These are phyloP conservation scores for Durio zibethinus DNA, from an alignment of 345 rosid species.

Conservation along the genomic window DNA sequence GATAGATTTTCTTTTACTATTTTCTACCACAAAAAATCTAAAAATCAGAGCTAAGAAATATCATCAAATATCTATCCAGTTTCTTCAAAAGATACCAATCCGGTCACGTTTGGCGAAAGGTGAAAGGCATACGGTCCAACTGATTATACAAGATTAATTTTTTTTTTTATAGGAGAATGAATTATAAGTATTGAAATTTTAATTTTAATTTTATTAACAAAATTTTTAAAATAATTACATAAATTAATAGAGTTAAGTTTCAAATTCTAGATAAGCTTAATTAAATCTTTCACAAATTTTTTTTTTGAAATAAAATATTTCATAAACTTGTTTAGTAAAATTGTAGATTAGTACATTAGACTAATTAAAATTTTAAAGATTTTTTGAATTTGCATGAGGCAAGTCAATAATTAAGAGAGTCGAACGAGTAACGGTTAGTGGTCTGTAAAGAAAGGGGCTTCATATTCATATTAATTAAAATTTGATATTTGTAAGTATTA, in stretches of 20 bases:
- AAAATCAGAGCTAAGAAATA: not conserved
- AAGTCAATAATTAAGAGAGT: not conserved
- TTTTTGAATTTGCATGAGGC: conserved; percentile 23
- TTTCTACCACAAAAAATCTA: not conserved
- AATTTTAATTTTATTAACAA: too few relatives aligned
- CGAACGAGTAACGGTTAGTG: not conserved
- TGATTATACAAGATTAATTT: too few relatives aligned
- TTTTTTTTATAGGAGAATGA: too few relatives aligned
- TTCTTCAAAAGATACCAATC: not conserved
- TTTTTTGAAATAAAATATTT: too few relatives aligned
- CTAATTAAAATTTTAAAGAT: conserved; percentile 24
- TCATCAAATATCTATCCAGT: not conserved
- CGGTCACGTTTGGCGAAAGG: too few relatives aligned
- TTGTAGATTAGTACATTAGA: conserved; percentile 7
- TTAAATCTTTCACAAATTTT: too few relatives aligned
- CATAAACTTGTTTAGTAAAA: conserved; percentile 5
- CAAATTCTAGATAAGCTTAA: not conserved
- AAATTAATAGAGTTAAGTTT: too few relatives aligned
- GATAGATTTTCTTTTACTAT: not conserved
- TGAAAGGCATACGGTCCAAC: too few relatives aligned
- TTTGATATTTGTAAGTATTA: too few relatives aligned
- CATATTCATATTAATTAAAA: too few relatives aligned
- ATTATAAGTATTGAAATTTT: too few relatives aligned
- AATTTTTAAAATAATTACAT: too few relatives aligned
- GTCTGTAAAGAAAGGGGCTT: not conserved